phyloP scores from a whole-genome alignment of 228 moss, liverwort and hornwort species.

The Sphagnum fallax region DNA sequence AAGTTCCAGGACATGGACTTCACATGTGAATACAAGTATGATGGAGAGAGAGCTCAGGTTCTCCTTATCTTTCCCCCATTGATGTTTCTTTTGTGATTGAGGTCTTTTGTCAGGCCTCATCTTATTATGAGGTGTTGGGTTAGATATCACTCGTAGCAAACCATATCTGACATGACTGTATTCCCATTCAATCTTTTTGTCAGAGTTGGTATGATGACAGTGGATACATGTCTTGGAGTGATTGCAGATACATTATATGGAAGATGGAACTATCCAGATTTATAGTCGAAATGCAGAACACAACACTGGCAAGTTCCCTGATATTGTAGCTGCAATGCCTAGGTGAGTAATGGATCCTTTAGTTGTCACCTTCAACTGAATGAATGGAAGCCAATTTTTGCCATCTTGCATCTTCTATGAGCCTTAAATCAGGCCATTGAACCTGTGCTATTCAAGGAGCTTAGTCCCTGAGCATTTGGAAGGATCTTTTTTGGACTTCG shows the following conservation, averaged over 20 bases:
- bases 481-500: no score
- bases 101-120: neutral
- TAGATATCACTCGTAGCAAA: neutral
- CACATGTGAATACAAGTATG: slow-evolving; percentile 99
- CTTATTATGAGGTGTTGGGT: neutral
- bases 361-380: no score
- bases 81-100: neutral
- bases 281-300: slow-evolving; percentile 99
- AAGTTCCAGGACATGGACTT: slow-evolving; percentile 94
- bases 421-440: no score
- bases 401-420: no score
- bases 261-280: slow-evolving; percentile 82
- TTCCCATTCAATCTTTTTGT: no score
- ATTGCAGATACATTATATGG: slow-evolving; percentile 77
- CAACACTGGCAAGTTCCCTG: slow-evolving; percentile 91
- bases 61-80: neutral
- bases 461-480: no score
- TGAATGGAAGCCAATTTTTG: no score
- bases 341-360: slow-evolving; percentile 27
- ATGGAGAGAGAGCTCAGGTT: slow-evolving; percentile 98
- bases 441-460: no score
- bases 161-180: neutral
- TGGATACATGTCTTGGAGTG: neutral
- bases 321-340: slow-evolving; percentile 62
- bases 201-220: no score